Base-by-base conservation (phyloP, 495 filamentous ascomycete species). In the Gamarada debralockiae region DNA sequence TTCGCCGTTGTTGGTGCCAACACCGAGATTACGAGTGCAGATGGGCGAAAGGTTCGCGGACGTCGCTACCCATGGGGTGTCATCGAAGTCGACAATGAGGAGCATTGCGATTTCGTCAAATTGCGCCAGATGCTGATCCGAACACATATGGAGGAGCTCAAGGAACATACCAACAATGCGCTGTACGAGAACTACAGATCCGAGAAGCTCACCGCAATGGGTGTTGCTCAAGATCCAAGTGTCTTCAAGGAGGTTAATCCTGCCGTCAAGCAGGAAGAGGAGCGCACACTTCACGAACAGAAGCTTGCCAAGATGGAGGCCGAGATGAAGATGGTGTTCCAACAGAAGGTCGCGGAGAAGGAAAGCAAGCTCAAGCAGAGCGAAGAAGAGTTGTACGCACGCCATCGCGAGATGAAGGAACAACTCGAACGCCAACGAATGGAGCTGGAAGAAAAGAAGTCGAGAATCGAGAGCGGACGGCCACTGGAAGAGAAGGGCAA, bases 251-350 rank as follows among this genome's bases (percentile, higher is more conserved):
- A 98, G 82, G 92, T 98, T 79, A 98, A 97, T 80, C 93, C 93
- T 25, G 93, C 95, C 43, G 95, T 97, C 70, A 98, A 98, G 86
- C 95, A 97, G 72, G 93, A 98, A 70, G 93, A 98, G 77, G 93
- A 98, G 79, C 90, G 93, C 63, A 81, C 83, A 48, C 80, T 98
- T 48, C 93, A 98, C 81, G 93, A 98, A 73, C 95, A 97, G 80
- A 98, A 98, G 78, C 87, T 98, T 58, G 86, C 90, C 62, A 98
- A 98, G 89, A 98, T 98, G 93, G 93, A 98, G 71, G 81, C 88
- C 64, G 93, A 98, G 71, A 98, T 98, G 93, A 97, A 97, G 89
- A 97, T 97, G 93, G 93, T 98, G 65, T 98, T 98, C 90, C 93
- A 98, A 70, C 95, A 97, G 70, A 98, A 98, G 87, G 93, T 98